A percentile compares a stretch with the other conserved stretches of the same genome.
phyloP scores from a whole-genome alignment of 306 rosid genomes.

The Oemleria cerasiformis region DNA sequence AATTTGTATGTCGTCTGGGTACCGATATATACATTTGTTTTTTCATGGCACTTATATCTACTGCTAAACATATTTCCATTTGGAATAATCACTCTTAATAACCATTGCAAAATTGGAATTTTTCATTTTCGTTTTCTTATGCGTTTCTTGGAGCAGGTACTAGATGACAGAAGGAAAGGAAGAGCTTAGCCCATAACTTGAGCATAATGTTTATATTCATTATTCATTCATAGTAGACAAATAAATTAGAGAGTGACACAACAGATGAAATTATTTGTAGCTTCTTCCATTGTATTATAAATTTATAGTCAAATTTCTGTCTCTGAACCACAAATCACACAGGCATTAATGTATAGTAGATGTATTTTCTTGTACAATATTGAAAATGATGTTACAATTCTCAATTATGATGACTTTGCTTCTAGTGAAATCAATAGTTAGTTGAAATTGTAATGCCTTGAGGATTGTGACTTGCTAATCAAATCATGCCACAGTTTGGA shows the following conservation, averaged over 20 bases:
- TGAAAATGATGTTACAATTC: not conserved
- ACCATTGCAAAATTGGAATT: not conserved
- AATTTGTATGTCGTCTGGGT: not conserved
- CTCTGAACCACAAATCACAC: not conserved
- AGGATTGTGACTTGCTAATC: not conserved
- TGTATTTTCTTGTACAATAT: not conserved
- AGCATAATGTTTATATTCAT: conserved; percentile 22
- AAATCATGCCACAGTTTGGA: not conserved
- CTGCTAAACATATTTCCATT: not conserved
- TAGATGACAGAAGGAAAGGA: conserved; percentile 52
- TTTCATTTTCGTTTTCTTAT: not conserved
- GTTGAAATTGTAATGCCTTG: not conserved
- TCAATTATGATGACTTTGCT: not conserved
- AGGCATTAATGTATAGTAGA: not conserved
- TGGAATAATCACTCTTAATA: not conserved
- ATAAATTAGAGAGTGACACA: conserved; percentile 5
- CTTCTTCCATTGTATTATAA: not conserved
- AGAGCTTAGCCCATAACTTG: conserved; percentile 30
- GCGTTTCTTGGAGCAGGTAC: conserved; percentile 36
- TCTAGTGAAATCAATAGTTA: not conserved
- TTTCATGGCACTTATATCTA: not conserved
- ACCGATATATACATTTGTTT: not conserved
- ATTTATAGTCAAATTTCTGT: not conserved
- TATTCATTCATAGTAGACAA: conserved; percentile 31
- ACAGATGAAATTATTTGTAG: too few species aligned